A percentile compares a stretch with the other conserved stretches of the same genome.
Conservation (phyloP, 2,329 filamentous ascomycete genomes). For the Hymenoscyphus salicellus region DNA sequence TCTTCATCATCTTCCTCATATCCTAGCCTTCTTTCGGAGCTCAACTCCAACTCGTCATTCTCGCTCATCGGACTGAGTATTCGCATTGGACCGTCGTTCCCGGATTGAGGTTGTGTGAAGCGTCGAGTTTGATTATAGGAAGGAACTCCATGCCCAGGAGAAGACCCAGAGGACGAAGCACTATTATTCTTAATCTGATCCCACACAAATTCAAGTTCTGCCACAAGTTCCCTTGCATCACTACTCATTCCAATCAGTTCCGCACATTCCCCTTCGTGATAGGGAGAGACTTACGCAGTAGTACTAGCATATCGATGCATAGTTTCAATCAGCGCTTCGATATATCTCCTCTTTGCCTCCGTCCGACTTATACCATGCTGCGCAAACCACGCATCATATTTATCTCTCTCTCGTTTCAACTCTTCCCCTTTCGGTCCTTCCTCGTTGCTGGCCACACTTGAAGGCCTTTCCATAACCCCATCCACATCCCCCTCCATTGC, state of each 20-base stretch:
- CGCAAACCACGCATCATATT: slow-evolving; percentile 94
- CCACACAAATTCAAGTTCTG: slow-evolving; percentile 98
- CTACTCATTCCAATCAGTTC: slow-evolving; percentile 37
- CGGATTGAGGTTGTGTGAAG: slow-evolving; percentile 47
- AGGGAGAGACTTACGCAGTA: slow-evolving; percentile 58
- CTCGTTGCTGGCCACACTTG: slow-evolving; percentile 53
- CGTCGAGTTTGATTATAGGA: slow-evolving; percentile 36
- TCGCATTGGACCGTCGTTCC: slow-evolving; percentile 58
- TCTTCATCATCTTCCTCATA: slow-evolving; percentile 45
- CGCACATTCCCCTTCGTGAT: neutral
- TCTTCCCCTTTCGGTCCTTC: slow-evolving; percentile 49
- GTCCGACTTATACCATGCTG: slow-evolving; percentile 81
- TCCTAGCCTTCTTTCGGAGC: slow-evolving; percentile 45
- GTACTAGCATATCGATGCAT: slow-evolving; percentile 93
- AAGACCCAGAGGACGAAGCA: slow-evolving; percentile 59
- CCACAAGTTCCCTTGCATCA: slow-evolving; percentile 82
- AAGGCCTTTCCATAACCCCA: slow-evolving; percentile 84
- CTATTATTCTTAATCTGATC: slow-evolving; percentile 91
- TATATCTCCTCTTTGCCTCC: slow-evolving; percentile 90
- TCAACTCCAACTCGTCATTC: slow-evolving; percentile 64
- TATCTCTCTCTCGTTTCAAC: slow-evolving; percentile 54
- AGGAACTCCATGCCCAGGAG: slow-evolving; percentile 44
- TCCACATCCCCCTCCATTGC: slow-evolving; percentile 98
- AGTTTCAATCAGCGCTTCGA: slow-evolving; percentile 89
- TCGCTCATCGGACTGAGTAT: slow-evolving; percentile 85